Evolutionary conservation across 352 stramenopile genomes (phyloP).

Genomic region (Globisporangium abappressorium): DNA sequence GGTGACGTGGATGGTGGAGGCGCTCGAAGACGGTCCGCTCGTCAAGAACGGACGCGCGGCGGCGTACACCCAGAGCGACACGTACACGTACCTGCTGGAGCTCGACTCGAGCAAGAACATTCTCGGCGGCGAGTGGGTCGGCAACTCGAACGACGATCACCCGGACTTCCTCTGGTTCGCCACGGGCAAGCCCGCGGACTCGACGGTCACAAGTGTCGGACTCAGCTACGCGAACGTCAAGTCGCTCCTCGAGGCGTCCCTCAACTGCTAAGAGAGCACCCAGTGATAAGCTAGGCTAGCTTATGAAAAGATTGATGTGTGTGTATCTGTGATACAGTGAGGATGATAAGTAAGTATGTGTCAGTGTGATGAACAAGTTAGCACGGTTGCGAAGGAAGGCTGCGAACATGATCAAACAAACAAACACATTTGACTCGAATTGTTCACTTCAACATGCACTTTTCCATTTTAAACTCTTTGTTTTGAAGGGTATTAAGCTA

Average conservation of each 20-base stretch:
- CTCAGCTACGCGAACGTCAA: constrained; percentile 17
- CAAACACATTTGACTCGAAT: too few relatives aligned
- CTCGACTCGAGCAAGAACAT: constrained; percentile 17
- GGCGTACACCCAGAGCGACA: constrained; percentile 8
- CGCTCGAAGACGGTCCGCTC: constrained; percentile 13
- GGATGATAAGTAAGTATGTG: too few relatives aligned
- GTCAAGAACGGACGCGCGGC: constrained; percentile 9
- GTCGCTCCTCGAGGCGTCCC: constrained; percentile 2
- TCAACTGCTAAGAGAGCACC: constrained; percentile 14
- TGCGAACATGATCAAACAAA: too few relatives aligned
- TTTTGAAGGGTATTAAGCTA: too few relatives aligned
- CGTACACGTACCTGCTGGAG: constrained; percentile 21
- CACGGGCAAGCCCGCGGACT: neutral
- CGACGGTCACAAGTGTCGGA: constrained; percentile 13
- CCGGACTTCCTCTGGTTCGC: constrained; percentile 20
- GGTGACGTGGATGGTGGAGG: constrained; percentile 42
- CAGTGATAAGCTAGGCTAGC: neutral
- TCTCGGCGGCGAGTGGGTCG: constrained; percentile 22
- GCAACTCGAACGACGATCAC: constrained; percentile 14
- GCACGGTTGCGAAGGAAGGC: too few relatives aligned
- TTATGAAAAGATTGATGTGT: neutral
- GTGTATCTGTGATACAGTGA: too few relatives aligned
- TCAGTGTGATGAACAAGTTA: too few relatives aligned
- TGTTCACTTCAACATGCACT: too few relatives aligned
- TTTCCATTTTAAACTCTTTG: too few relatives aligned